phyloP scores from a whole-genome alignment of 805 yeast species.

The Pichia ethanolica region DNA sequence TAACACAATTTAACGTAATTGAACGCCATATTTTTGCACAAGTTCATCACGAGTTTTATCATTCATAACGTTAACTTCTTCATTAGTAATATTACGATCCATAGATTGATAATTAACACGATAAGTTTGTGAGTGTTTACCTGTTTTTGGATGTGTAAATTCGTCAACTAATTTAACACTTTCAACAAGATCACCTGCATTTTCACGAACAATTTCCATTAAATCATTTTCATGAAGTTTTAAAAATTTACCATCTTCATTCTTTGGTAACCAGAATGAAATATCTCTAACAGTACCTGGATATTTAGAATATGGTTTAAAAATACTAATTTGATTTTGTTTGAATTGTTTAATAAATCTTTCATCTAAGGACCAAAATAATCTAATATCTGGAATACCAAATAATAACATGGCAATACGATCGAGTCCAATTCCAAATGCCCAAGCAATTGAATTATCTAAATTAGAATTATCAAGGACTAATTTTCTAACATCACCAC shows the following conservation, averaged over 20 bases:
- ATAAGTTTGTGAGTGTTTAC: constrained; percentile 73
- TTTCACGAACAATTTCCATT: constrained; percentile 83
- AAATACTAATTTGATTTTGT: constrained; percentile 57
- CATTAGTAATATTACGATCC: constrained; percentile 86
- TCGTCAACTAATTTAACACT: constrained; percentile 75
- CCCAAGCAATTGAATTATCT: constrained; percentile 79
- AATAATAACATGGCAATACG: constrained; percentile 92
- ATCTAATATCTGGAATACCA: constrained; percentile 90
- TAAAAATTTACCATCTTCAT: constrained; percentile 13
- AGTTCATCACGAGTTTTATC: constrained; percentile 55
- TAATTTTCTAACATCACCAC: constrained; percentile 80
- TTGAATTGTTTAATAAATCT: constrained; percentile 70
- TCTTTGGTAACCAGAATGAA: constrained; percentile 77
- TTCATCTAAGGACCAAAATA: constrained; percentile 84
- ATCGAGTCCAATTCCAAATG: constrained; percentile 93
- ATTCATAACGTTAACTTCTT: constrained; percentile 74
- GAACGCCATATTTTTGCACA: constrained; percentile 44
- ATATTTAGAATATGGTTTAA: constrained; percentile 83
- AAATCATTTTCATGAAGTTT: constrained; percentile 77
- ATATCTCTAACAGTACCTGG: constrained; percentile 85
- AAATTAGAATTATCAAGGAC: constrained; percentile 71
- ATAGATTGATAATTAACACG: constrained; percentile 89
- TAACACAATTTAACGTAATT: constrained; percentile 32
- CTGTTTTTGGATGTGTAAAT: constrained; percentile 78
- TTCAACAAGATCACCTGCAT: constrained; percentile 85